phyloP scores from a whole-genome alignment of 2,329 filamentous ascomycete species.

The Proliferodiscus dingleyae region DNA sequence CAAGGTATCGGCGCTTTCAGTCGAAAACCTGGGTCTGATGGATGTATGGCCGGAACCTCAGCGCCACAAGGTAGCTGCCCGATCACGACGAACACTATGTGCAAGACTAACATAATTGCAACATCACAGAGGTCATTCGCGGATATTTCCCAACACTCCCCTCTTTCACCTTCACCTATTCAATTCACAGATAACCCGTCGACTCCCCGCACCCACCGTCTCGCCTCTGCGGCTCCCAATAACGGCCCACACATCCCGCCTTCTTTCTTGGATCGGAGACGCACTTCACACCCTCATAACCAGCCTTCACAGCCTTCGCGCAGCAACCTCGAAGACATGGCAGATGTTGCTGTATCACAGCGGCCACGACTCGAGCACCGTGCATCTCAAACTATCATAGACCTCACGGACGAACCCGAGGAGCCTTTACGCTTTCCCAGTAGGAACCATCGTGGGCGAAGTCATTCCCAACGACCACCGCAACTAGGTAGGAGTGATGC shows the following conservation, averaged over 20 bases:
- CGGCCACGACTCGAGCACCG: slow-evolving; percentile 23
- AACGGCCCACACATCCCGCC: slow-evolving; percentile 6
- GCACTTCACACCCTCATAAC: slow-evolving; percentile 28
- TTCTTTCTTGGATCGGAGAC: slow-evolving; percentile 17
- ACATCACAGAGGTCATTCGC: slow-evolving; percentile 24
- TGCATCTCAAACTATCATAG: slow-evolving; percentile 29
- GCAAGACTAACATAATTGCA: slow-evolving; percentile 11
- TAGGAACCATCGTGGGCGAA: slow-evolving; percentile 1
- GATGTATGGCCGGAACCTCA: slow-evolving; percentile 17
- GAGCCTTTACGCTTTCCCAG: slow-evolving; percentile 9
- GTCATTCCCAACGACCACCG: slow-evolving; percentile 19
- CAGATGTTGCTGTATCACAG: slow-evolving; percentile 16
- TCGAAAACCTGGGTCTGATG: slow-evolving; percentile 16
- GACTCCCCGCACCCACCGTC: slow-evolving; percentile 12
- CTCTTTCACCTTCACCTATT: slow-evolving; percentile 26
- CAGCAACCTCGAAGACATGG: slow-evolving; percentile 21
- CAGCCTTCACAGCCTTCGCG: slow-evolving; percentile 8
- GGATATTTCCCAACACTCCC: slow-evolving; percentile 27
- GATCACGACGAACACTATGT: background rate
- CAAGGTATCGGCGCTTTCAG: background rate
- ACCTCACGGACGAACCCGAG: slow-evolving; percentile 30
- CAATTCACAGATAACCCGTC: slow-evolving; percentile 18
- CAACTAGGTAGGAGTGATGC: slow-evolving; percentile 28
- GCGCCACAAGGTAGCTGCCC: slow-evolving; percentile 19
- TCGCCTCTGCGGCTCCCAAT: slow-evolving; percentile 7